phyloP scores from a whole-genome alignment of 1,139 yeast species.

The Yamadazyma buinensis region DNA sequence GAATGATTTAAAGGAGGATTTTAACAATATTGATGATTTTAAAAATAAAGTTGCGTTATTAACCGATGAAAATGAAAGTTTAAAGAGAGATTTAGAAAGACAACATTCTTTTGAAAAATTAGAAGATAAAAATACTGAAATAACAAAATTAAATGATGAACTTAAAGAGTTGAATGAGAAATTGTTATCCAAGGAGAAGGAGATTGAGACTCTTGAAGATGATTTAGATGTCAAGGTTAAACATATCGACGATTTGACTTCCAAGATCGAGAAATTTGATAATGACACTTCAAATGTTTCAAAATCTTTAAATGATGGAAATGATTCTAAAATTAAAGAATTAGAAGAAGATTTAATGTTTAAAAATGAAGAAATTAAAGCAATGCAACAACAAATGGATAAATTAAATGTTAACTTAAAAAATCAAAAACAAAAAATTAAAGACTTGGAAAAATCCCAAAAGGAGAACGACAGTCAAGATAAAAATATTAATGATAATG shows the following conservation, averaged over 20 bases:
- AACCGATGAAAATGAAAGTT: slow-evolving; percentile 10
- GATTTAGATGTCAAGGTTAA: slow-evolving; percentile 3
- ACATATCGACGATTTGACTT: slow-evolving; percentile 5
- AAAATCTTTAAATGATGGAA: not conserved
- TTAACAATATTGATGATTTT: slow-evolving; percentile 6
- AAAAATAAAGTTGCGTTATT: slow-evolving; percentile 4
- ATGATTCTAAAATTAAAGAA: slow-evolving; percentile 6
- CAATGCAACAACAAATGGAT: slow-evolving; percentile 14
- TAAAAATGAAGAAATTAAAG: slow-evolving; percentile 15
- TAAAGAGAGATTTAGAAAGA: slow-evolving; percentile 13
- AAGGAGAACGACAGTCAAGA: not conserved
- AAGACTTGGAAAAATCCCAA: slow-evolving; percentile 5
- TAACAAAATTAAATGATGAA: slow-evolving; percentile 15
- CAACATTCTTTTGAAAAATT: slow-evolving; percentile 12
- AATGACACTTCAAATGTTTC: no score
- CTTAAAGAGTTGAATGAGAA: slow-evolving; percentile 25
- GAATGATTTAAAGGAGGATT: slow-evolving; percentile 7
- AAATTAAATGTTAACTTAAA: slow-evolving; percentile 9
- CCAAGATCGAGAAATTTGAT: not conserved
- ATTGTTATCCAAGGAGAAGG: slow-evolving; percentile 9
- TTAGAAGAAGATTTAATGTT: slow-evolving; percentile 12
- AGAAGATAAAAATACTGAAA: slow-evolving; percentile 14
- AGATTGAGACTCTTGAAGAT: slow-evolving; percentile 9
- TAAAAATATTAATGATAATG: not conserved
- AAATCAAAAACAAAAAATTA: slow-evolving; percentile 12